Base-by-base conservation (phyloP, 2,329 filamentous ascomycete species). In the Fusarium denticulatum region DNA sequence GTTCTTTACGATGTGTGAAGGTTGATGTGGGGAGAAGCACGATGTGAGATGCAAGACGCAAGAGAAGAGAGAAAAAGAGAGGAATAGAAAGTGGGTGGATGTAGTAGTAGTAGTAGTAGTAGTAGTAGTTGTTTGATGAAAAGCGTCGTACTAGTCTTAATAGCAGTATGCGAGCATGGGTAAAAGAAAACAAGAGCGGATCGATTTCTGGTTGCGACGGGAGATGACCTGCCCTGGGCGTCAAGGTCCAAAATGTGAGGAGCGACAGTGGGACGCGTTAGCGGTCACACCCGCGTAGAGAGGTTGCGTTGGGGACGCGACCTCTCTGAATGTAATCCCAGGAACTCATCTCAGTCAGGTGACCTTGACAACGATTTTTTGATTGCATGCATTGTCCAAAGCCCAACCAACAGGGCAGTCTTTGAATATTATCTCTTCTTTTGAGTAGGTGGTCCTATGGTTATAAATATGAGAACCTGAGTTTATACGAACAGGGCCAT, bases 231-330 rank as follows among this genome's bases (percentile, higher is more conserved):
- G 66, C 43, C 60, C 64, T 58, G 67, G 60, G 50, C 60, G 67
- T 61, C 50, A n/a, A n/a, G 34, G 50, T 47, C 57, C 45, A 71
- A 73, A 74, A 75, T 59, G 50, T 39, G 39, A 75, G 65, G 64
- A 70, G 49, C 47, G 69, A 59, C 30, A 72, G 61, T 61, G 62
- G 49, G 76, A 80, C 78, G 78, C 78, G 78, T 77, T 77, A 71
- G 56, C 37, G 68, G 69, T 60, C 72, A 67, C 63, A 65, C 65
- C 73, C 78, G 78, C 78, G 78, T 80, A 79, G 77, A 80, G 78
- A 77, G 78, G 74, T 76, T 72, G 67, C 68, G 55, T 66, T 61
- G 45, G 30, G 20, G 39, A 75, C 72, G 72, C 72, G 72, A 64
- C 36, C 30, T 26, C 28, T 40, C 34, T 37, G 26, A 37, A 60